Evolutionary conservation across 2,329 filamentous ascomycete species (phyloP), one percentile per base, ranked within the genome.

Genomic region (Teratosphaeria gauchensis): DNA sequence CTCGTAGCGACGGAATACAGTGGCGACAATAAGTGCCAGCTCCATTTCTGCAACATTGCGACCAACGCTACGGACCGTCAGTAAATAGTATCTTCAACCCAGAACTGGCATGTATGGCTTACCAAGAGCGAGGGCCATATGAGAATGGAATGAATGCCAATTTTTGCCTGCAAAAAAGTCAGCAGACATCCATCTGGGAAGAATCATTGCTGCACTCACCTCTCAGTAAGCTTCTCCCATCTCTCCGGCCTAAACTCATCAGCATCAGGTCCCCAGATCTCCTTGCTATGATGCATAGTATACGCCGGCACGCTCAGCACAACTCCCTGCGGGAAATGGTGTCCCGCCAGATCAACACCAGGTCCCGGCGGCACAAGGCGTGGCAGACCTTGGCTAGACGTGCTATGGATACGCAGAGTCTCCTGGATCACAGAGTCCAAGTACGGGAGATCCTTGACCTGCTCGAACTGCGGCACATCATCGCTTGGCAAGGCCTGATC

Each of bases 351-450:
- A 0, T 81, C 80, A 32, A 92, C 72, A 8, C 88, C 89, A 0
- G 80, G 72, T 0, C 82, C 84, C 0, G 76, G 68, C 0, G 90
- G 89, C 1, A 95, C 81, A 63, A 86, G 76, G 1, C 91, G 86
- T 0, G 91, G 90, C 0, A 96, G 85, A 2, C 91, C 91, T 63
- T 95, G 88, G 11, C 88, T 87, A 0, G 89, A 94, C 5, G 91
- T 95, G 58, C 83, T 88, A 78, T 96, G 91, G 73, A 90, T 86
- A 55, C 91, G 89, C 71, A 96, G 85, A 0, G 89, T 88, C 75
- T 96, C 91, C 72, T 87, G 85, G 75, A 95, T 87, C 31, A 92
- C 85, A 65, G 80, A 80, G 65, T 86, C 80, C 5, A 95, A 80
- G 70, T 95, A 95, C 1, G 84, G 83, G 24, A 95, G 79, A 60